Base-by-base conservation (phyloP, 805 yeast genomes). In the Saturnispora silvae region DNA sequence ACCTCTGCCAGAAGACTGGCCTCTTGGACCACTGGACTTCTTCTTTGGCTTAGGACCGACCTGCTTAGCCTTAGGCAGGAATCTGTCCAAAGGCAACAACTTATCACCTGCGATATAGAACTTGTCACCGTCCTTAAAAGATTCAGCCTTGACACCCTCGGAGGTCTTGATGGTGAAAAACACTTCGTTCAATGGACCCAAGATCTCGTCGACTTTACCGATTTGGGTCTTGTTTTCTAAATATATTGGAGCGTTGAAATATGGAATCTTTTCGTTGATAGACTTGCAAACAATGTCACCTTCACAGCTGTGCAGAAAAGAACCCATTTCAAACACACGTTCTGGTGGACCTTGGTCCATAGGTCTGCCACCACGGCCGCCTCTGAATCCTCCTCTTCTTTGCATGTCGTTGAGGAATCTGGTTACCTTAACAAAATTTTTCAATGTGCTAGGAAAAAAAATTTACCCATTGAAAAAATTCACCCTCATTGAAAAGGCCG, bases 131-230 rank as follows among this genome's bases (percentile, higher is more conserved):
- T 75, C 81, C 63, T 85, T 85, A 72, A 92, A 92, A 37, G 95
- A 83, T 26, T 72, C 63, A 39, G 98, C 96, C 59, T 82, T 92
- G 37, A 92, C 92, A 56, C 99, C 99, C 57, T 92, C 98, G 36
- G 82, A 70, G 40, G 96, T 92, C 65, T 92, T 92, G 51, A 92
- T 78, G 27, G 99, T 92, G 72, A 92, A 92, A 59, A 73, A 89
- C n/a, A 92, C 96, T 64, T 92, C 98, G 59, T 92, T 92, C 58
- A 92, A 65, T 33, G 98, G 97, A 35, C 99, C 99, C 49, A 92
- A 72, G 45, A 92, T 92, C 69, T 92, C 99, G 60, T 92, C 99
- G 41, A 92, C 95, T 62, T 92, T 92, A 53, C 99, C 99, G 33
- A 92, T 78, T 57, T 81, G 92, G 19, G 95, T 81, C 64, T 92